phyloP scores from a whole-genome alignment of 306 rosid species.

The Cercis canadensis region DNA sequence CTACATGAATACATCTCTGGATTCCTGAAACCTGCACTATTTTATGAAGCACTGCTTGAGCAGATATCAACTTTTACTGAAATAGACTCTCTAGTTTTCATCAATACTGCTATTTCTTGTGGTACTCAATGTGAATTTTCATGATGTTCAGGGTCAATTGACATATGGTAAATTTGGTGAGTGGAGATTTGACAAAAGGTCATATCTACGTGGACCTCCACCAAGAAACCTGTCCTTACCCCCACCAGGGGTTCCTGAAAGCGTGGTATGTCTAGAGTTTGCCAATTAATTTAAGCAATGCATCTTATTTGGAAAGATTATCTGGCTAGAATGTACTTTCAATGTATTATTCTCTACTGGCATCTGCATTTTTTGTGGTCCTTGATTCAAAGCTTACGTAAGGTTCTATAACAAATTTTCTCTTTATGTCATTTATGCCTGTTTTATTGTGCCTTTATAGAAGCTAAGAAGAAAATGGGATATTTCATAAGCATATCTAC shows the following conservation, averaged over 20 bases:
- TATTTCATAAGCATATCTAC: too few species aligned
- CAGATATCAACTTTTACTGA: conserved; percentile 9
- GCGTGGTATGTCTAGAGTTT: conserved; percentile 92
- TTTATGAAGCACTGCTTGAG: conserved; percentile 21
- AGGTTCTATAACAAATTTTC: background rate
- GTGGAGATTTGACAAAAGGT: conserved; percentile 98
- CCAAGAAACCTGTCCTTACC: conserved; percentile 86
- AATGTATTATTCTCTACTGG: background rate
- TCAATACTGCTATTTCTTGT: conserved; percentile 12
- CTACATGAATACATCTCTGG: too few species aligned
- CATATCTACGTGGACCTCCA: conserved; percentile 81
- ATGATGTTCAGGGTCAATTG: conserved; percentile 72
- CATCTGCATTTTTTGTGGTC: background rate
- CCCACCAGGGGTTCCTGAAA: conserved; percentile 97
- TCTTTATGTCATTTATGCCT: background rate
- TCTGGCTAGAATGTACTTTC: conserved; percentile 14
- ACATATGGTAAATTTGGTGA: conserved; percentile 90
- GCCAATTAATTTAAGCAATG: conserved; percentile 14
- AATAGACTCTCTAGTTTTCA: background rate
- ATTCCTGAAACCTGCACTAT: too few species aligned
- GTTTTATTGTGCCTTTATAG: too few species aligned
- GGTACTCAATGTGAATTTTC: conserved; percentile 26
- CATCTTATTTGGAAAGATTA: conserved; percentile 32
- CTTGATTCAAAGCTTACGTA: background rate
- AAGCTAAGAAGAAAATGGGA: too few species aligned